phyloP scores from a whole-genome alignment of 1,284 basidiomycete species.

The Sutorius eximius region DNA sequence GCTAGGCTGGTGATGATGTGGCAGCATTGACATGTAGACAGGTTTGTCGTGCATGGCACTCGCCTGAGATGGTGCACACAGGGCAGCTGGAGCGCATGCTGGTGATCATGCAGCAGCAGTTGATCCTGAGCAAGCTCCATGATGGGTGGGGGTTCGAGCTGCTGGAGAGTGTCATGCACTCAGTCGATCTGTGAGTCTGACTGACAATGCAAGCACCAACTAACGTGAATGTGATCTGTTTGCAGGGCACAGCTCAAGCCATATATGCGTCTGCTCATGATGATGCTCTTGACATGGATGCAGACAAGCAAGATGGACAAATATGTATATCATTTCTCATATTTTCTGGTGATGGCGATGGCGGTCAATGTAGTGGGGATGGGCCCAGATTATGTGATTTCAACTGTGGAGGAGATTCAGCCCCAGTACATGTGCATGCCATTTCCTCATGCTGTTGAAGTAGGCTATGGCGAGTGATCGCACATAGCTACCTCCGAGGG shows the following conservation, averaged over 20 bases:
- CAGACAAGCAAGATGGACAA: conserved; percentile 90
- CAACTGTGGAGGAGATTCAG: conserved; percentile 82
- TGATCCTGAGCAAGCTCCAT: conserved; percentile 87
- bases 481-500: too few relatives aligned
- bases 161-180: conserved; percentile 73
- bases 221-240: too few relatives aligned
- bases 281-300: conserved; percentile 82
- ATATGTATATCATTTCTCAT: conserved; percentile 82
- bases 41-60: conserved; percentile 79
- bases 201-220: too few relatives aligned
- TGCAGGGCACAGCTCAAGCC: conserved; percentile 69
- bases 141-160: conserved; percentile 93
- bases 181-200: conserved; percentile 73
- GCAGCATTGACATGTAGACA: conserved; percentile 29
- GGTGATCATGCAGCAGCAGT: conserved; percentile 87
- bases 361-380: conserved; percentile 76
- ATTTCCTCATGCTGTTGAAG: too few relatives aligned
- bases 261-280: conserved; percentile 77
- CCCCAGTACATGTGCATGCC: conserved; percentile 68
- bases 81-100: conserved; percentile 81
- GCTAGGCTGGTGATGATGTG: background rate
- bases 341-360: conserved; percentile 75
- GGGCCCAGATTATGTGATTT: conserved; percentile 76
- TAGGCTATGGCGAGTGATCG: too few relatives aligned
- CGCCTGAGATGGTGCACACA: conserved; percentile 64